Percentiles rank a stretch among this genome's conserved stretches.
phyloP scores from a whole-genome alignment of 257 asterid species.

The Nicotiana obtusifolia region DNA sequence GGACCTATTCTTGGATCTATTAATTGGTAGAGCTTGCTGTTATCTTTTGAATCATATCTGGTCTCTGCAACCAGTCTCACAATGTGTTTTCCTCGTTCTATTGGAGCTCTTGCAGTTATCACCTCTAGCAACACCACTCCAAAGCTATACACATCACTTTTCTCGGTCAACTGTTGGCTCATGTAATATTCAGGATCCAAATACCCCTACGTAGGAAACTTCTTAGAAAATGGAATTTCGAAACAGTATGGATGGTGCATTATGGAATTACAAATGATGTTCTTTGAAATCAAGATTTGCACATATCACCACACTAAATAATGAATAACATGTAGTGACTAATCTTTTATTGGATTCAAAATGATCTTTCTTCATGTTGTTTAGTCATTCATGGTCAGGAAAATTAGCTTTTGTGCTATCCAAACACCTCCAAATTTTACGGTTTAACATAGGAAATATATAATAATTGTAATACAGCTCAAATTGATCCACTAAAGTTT shows the following conservation, averaged over 20 bases:
- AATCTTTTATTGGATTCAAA: background rate
- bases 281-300: background rate
- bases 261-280: background rate
- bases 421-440: background rate
- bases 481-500: background rate
- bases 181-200: slow-evolving; percentile 92
- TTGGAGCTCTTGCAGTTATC: slow-evolving; percentile 58
- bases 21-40: slow-evolving; percentile 21
- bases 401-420: background rate
- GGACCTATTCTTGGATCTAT: slow-evolving; percentile 48
- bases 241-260: background rate
- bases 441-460: background rate
- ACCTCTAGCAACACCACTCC: slow-evolving; percentile 75
- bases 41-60: slow-evolving; percentile 25
- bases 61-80: slow-evolving; percentile 57
- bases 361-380: background rate
- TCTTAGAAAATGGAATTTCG: background rate
- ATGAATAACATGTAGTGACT: background rate
- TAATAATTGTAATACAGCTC: background rate
- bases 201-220: slow-evolving; percentile 45
- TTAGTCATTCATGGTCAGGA: background rate
- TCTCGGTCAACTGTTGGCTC: slow-evolving; percentile 81
- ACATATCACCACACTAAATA: background rate
- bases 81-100: slow-evolving; percentile 74
- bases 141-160: slow-evolving; percentile 78